These are phyloP conservation scores for Cladophialophora chaetospira DNA, from an alignment of 2,329 filamentous ascomycete genomes.

Conservation along the genomic window DNA sequence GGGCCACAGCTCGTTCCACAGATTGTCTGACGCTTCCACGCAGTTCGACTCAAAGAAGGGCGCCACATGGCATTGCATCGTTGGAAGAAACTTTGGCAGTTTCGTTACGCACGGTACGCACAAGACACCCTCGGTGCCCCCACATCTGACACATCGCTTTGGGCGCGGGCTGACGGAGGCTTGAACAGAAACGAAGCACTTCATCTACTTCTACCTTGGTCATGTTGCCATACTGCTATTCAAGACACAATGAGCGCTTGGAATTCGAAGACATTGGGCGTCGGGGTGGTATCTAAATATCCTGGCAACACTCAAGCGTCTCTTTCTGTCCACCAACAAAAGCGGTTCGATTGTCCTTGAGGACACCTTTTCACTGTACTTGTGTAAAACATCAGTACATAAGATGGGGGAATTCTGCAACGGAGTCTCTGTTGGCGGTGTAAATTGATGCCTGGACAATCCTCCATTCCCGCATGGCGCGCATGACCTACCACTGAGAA, in stretches of 20 bases:
- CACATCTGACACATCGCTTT: neutral
- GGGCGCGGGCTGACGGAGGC: neutral
- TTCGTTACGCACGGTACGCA: constrained; percentile 94
- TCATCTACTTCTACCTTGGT: constrained; percentile 99
- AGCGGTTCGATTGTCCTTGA: too few relatives aligned
- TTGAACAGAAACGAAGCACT: constrained; percentile 89
- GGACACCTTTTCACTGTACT: too few relatives aligned
- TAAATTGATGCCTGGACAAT: too few relatives aligned
- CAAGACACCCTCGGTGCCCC: neutral
- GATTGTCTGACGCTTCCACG: neutral
- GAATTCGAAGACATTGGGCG: too few relatives aligned
- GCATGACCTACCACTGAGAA: too few relatives aligned
- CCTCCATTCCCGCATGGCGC: too few relatives aligned
- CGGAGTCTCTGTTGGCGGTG: too few relatives aligned
- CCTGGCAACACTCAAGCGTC: too few relatives aligned
- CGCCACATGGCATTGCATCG: constrained; percentile 98
- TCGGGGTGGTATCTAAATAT: too few relatives aligned
- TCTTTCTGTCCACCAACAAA: too few relatives aligned
- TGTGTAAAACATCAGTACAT: too few relatives aligned
- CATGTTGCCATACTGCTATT: constrained; percentile 98
- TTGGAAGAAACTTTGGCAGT: constrained; percentile 97
- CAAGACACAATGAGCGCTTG: constrained; percentile 87
- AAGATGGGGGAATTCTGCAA: too few relatives aligned
- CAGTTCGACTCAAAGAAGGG: constrained; percentile 97
- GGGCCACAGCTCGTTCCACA: constrained; percentile 31